Evolutionary conservation across 2,329 filamentous ascomycete genomes (phyloP), one percentile per base, ranked within the genome.

Genomic region (Nemania diffusa): DNA sequence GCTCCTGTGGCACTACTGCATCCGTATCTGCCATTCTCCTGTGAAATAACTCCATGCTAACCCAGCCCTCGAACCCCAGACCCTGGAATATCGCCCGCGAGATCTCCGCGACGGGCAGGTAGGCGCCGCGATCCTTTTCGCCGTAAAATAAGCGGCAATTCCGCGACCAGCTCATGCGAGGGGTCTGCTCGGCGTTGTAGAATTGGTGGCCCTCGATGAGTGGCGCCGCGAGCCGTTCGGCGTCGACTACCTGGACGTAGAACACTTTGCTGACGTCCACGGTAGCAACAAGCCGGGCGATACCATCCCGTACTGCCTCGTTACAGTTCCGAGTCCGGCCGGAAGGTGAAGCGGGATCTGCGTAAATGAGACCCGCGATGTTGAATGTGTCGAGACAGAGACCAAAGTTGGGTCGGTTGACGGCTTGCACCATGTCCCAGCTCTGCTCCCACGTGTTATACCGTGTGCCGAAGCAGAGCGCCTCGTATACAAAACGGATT

Each of bases 381-480:
- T 94, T 92, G 81, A 93, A 94, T 0, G 89, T 92, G 78, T 94
- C 92, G 26, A 94, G 83, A 75, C 91, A 93, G 46, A 93, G 81
- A 7, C 92, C 92, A 74, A 94, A 93, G 78, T 94, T 94, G 8
- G 84, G 78, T 7, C 90, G 79, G 76, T 92, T 83, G 29, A 94
- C 91, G 2, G 80, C 80, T 71, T 84, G 79, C 0, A 94, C 88
- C 2, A 93, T 81, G 6, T 90, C 86, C 90, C 90, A 95, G 70
- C 86, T 88, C 11, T 82, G 80, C 76, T 94, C 91, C 92, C 92
- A 95, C 0, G 84, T 88, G 75, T 92, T 84, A 65, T 90, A 82
- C 59, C 88, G 84, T 0, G 91, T 93, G 9, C 90, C 91, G 87
- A 90, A 95, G 71, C 86, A 88, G 2, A 95, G 81, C 8, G 87